Evolutionary conservation across 1,284 basidiomycete species (phyloP).

Genomic region (Irpex rosettiformis): DNA sequence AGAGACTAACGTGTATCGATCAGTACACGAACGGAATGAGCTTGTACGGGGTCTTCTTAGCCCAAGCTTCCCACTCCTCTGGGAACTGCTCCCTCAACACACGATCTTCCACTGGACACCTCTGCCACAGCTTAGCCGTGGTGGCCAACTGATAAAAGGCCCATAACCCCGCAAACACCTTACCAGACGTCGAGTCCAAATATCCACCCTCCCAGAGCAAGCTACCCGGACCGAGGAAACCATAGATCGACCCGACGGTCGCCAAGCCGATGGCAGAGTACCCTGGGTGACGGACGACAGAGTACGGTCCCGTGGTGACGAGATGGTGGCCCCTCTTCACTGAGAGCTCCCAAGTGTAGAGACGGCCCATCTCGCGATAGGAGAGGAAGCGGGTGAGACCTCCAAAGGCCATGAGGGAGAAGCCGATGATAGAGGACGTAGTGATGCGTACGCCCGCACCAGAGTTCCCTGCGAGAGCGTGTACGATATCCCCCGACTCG

Average conservation of each 20-base stretch:
- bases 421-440: neutral
- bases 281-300: constrained; percentile 6
- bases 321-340: constrained; percentile 3
- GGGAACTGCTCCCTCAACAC: constrained; percentile 13
- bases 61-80: constrained; percentile 13
- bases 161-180: neutral
- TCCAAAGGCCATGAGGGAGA: neutral
- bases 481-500: neutral
- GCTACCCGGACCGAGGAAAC: constrained; percentile 2
- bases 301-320: constrained; percentile 7
- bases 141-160: neutral
- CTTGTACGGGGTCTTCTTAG: constrained; percentile 14
- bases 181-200: constrained; percentile 1
- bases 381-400: neutral
- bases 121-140: neutral
- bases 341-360: constrained; percentile 9
- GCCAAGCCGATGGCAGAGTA: neutral
- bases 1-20: no score
- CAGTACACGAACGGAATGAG: constrained; percentile 14
- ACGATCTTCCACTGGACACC: constrained; percentile 7
- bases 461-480: neutral
- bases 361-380: constrained; percentile 6
- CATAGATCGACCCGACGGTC: neutral
- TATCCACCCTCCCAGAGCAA: constrained; percentile 5
- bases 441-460: neutral